Percentiles rank a stretch among this genome's conserved stretches.
Conservation (phyloP, 2,329 filamentous ascomycete genomes). For the Fusarium incarnatum region DNA sequence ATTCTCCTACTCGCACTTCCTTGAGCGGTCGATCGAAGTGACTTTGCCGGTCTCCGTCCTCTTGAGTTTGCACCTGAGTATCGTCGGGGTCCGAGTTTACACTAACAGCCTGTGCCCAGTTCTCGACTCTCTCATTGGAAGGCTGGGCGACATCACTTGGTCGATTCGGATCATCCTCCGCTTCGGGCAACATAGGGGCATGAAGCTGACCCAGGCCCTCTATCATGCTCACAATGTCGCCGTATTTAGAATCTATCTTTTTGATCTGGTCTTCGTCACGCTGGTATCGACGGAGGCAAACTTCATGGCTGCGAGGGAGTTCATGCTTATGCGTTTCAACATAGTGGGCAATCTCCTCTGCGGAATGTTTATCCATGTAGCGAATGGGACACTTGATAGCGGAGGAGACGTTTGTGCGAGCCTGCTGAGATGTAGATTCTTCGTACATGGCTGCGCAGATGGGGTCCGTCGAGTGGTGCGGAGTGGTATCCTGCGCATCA, state of each 20-base stretch:
- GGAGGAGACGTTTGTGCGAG: constrained; percentile 62
- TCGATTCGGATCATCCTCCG: constrained; percentile 58
- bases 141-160: constrained; percentile 60
- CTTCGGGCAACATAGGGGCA: constrained; percentile 81
- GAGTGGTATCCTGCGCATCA: constrained; percentile 53
- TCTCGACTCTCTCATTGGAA: constrained; percentile 80
- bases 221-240: constrained; percentile 93
- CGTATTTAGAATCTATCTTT: constrained; percentile 94
- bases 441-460: constrained; percentile 74
- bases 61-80: constrained; percentile 47
- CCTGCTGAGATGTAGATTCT: constrained; percentile 66
- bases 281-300: constrained; percentile 91
- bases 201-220: constrained; percentile 89
- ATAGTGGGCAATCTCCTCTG: constrained; percentile 92
- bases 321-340: constrained; percentile 97
- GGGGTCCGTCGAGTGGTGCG: constrained; percentile 66
- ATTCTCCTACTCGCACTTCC: constrained; percentile 93
- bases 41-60: constrained; percentile 70
- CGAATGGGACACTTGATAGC: constrained; percentile 87
- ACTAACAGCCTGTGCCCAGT: constrained; percentile 85
- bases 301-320: constrained; percentile 90
- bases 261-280: constrained; percentile 86
- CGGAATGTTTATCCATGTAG: constrained; percentile 90
- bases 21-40: constrained; percentile 88
- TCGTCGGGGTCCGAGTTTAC: constrained; percentile 56